phyloP scores from a whole-genome alignment of 352 stramenopile genomes.

The Phytopythium oedochilum region DNA sequence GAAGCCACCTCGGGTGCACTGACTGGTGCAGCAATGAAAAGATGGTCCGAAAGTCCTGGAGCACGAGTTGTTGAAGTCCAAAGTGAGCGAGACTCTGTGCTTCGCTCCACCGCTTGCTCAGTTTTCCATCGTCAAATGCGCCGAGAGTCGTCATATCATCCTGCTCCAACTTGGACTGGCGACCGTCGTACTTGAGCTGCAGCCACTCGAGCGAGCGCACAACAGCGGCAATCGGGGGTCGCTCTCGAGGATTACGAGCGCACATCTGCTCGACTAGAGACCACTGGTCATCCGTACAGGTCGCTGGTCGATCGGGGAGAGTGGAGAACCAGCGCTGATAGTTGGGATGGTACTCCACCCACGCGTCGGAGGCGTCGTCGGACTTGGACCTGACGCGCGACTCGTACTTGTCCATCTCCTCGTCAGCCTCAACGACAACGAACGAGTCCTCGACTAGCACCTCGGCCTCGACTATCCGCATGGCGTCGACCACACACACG shows the following conservation, averaged over 20 bases:
- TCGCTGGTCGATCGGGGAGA: not conserved
- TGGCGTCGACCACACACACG: not conserved
- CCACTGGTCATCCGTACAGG: conserved; percentile 1
- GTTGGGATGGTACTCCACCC: not conserved
- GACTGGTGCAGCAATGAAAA: not conserved
- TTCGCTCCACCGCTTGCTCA: not conserved
- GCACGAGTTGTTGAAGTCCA: not conserved
- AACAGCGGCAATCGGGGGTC: not conserved
- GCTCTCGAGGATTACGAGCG: not conserved
- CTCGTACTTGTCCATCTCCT: not conserved
- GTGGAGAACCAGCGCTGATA: not conserved
- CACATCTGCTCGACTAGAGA: not conserved
- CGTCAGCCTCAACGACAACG: not conserved
- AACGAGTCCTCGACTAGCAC: not conserved
- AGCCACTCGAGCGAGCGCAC: not conserved
- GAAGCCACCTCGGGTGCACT: not conserved
- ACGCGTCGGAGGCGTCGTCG: not conserved
- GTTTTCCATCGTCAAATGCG: not conserved
- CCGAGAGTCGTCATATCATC: not conserved
- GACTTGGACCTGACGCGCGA: not conserved
- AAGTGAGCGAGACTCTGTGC: not conserved
- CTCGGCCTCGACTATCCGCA: not conserved
- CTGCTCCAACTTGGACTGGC: not conserved
- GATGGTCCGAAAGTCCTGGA: not conserved
- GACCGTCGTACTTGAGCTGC: not conserved